phyloP scores from a whole-genome alignment of 306 rosid genomes.

The Quercus gilva region DNA sequence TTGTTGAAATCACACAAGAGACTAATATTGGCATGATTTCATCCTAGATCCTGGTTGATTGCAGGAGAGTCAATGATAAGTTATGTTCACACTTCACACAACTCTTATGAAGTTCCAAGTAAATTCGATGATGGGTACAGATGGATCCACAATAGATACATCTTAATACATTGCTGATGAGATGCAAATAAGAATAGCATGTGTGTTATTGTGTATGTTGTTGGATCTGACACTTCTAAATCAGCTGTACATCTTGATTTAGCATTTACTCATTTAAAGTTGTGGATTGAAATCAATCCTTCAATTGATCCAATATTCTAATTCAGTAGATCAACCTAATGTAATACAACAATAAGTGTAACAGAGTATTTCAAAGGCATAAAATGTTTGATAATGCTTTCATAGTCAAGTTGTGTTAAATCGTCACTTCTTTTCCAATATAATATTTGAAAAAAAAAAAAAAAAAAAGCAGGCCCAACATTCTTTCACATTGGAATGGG shows the following conservation, averaged over 20 bases:
- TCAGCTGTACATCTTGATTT: background rate
- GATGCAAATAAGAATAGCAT: background rate
- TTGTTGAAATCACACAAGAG: no score
- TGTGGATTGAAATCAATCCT: background rate
- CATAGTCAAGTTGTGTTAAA: background rate
- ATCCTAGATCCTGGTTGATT: no score
- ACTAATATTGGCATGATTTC: no score
- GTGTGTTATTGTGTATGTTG: background rate
- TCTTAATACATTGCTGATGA: background rate
- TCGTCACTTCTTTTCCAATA: background rate
- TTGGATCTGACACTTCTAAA: background rate
- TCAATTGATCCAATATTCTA: background rate
- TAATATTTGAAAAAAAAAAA: background rate
- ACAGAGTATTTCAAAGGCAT: background rate
- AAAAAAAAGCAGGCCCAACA: background rate
- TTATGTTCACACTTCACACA: no score
- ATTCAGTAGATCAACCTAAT: background rate
- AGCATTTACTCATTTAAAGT: background rate
- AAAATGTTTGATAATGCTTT: background rate
- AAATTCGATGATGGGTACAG: no score
- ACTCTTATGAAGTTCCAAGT: no score
- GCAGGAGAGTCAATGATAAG: no score
- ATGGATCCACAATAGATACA: no score
- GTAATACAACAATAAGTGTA: background rate
- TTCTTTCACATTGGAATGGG: background rate